Percentiles rank a stretch among this genome's conserved stretches.
phyloP scores from a whole-genome alignment of 1,284 basidiomycete species.

The Blastosporella zonata region DNA sequence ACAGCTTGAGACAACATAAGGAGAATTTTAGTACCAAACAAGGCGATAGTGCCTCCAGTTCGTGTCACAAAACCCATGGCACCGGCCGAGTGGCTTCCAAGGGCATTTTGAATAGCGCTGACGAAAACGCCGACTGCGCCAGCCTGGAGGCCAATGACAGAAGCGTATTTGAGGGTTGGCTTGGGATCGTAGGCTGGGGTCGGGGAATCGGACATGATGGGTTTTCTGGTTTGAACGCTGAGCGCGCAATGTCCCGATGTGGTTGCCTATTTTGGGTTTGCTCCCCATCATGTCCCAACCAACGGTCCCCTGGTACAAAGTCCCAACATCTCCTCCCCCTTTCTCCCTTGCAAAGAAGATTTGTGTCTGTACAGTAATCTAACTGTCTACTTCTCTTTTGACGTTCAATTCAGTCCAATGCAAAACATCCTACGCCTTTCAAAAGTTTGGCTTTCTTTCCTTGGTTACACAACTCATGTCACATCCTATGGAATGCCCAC shows the following conservation, averaged over 20 bases:
- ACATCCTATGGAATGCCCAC: conserved; percentile 45
- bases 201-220: conserved; percentile 35
- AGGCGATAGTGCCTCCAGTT: conserved; percentile 76
- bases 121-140: conserved; percentile 76
- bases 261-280: conserved; percentile 19
- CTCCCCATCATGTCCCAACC: conserved; percentile 9
- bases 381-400: conserved; percentile 5
- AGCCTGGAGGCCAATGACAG: conserved; percentile 63
- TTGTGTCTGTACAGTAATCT: conserved; percentile 26
- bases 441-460: conserved; percentile 51
- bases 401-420: conserved; percentile 21
- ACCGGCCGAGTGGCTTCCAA: conserved; percentile 78
- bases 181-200: conserved; percentile 51
- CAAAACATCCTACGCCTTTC: conserved; percentile 25
- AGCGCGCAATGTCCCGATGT: conserved; percentile 20
- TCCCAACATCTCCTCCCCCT: conserved; percentile 31
- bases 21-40: conserved; percentile 62
- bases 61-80: conserved; percentile 85
- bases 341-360: conserved; percentile 35
- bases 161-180: conserved; percentile 56
- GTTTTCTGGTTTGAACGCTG: conserved; percentile 18
- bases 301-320: conserved; percentile 42
- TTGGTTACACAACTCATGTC: conserved; percentile 47
- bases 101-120: conserved; percentile 82
- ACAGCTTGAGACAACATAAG: neutral